Evolutionary conservation across 139 green algal species (phyloP).

Genomic region (Micractinium sp.): DNA sequence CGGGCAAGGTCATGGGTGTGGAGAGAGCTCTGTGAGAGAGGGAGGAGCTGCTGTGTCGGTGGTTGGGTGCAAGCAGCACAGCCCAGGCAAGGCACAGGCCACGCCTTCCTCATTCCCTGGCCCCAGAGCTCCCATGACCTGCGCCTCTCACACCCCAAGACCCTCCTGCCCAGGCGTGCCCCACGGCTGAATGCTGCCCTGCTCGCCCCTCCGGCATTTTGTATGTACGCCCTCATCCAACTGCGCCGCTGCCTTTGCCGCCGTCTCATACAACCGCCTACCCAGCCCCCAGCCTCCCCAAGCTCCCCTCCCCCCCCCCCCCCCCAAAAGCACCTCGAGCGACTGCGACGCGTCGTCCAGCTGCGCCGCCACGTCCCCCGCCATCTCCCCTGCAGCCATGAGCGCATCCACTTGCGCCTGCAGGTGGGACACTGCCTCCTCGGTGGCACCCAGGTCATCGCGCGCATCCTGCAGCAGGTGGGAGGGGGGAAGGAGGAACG

Average conservation of each 20-base stretch:
- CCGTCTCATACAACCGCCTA: too few relatives aligned
- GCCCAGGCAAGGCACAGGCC: too few relatives aligned
- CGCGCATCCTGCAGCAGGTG: constrained; percentile 6
- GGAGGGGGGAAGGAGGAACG: background rate
- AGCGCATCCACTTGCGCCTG: constrained; percentile 33
- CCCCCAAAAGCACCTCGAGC: background rate
- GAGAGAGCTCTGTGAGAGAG: background rate
- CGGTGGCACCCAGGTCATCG: constrained; percentile 11
- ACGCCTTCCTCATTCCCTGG: too few relatives aligned
- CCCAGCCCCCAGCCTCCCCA: background rate
- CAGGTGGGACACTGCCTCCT: background rate
- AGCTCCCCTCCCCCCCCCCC: background rate
- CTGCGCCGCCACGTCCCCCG: constrained; percentile 4
- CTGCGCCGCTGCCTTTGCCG: background rate
- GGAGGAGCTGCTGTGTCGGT: too few relatives aligned
- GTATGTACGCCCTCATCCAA: background rate
- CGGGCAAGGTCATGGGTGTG: background rate
- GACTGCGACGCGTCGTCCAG: background rate
- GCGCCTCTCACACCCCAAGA: too few relatives aligned
- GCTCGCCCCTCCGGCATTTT: too few relatives aligned
- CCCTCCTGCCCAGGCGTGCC: too few relatives aligned
- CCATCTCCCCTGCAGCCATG: constrained; percentile 21
- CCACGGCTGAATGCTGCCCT: too few relatives aligned
- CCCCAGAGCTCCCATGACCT: too few relatives aligned
- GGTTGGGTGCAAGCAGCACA: too few relatives aligned